Base-by-base conservation (phyloP, 2,329 filamentous ascomycete genomes). In the Aureobasidium subglaciale region DNA sequence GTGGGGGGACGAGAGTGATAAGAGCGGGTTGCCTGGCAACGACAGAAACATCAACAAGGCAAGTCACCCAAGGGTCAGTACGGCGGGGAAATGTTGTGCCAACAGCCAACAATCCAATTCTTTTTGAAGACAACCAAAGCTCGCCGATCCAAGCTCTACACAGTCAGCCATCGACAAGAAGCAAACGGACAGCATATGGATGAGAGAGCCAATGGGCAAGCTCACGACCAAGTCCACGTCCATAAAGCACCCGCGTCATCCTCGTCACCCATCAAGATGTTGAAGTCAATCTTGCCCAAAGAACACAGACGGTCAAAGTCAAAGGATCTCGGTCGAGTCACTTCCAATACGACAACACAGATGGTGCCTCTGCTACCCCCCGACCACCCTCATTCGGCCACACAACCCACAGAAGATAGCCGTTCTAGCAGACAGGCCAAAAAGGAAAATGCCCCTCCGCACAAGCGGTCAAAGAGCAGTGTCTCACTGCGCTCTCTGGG, bases 391-490 rank as follows among this genome's bases (percentile, higher is more conserved):
- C 73, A 78, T 59, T 68, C 70, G 55, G n/a, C 43, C 16, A 18
- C 15, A 3, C 52, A 41, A 30, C 20, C 30, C 55, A 61, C 62
- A 38, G 64, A 68, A 22, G 46, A 32, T 60, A 56, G 59, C 77
- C 55, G 58, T 22, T 43, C 58, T 3, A 46, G 55, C 25, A 43
- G 45, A 20, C 38, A 35, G 22, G 20, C 38, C 50, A 54, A 54
- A 15, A 55, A 59, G 46, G 54, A 58, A 27, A 55, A 56, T 40
- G 38, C 20, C 1, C 35, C 27, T 5, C 37, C 49, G 22, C 76
- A 80, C 63, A 79, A 78, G 66, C 79, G 78, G 64, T 78, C 77
- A 1, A 74, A 78, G 60, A 80, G 78, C 63, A 71, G 77, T 1
- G 73, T 80, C 2, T 80, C 78, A 15, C 69, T 81, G 49, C 76